These are phyloP conservation scores for Hypoxylon sp. DNA, from an alignment of 2,329 filamentous ascomycete species.

Conservation along the genomic window DNA sequence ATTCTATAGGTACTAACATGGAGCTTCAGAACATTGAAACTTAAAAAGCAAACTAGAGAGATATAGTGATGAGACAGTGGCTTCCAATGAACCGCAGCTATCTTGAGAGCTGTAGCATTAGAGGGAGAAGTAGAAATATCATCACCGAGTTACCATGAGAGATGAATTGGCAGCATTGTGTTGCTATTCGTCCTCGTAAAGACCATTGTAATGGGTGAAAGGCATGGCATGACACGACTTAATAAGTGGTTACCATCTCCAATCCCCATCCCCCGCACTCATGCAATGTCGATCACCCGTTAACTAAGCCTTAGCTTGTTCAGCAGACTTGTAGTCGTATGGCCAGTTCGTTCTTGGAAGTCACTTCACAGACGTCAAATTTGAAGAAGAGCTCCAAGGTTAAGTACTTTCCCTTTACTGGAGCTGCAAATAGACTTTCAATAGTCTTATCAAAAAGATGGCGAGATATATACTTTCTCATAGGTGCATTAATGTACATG, in stretches of 20 bases:
- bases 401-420: not conserved
- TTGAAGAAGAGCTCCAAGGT: not conserved
- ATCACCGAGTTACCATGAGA: not conserved
- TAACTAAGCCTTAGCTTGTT: constrained; percentile 8
- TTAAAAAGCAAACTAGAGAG: not conserved
- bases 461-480: not conserved
- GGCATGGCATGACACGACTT: not conserved
- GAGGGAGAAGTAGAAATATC: constrained; percentile 1
- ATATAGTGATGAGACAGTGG: not conserved
- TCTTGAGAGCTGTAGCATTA: not conserved
- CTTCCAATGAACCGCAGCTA: not conserved
- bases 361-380: constrained; percentile 1
- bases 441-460: not conserved
- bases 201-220: constrained; percentile 16
- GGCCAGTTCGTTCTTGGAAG: constrained; percentile 5
- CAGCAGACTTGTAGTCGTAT: constrained; percentile 1
- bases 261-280: constrained; percentile 29
- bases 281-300: constrained; percentile 39
- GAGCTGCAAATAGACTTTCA: not conserved
- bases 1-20: constrained; percentile 4
- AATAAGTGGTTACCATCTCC: constrained; percentile 14
- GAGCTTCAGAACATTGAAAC: constrained; percentile 1
- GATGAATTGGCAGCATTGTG: constrained; percentile 5
- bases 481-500: not conserved
- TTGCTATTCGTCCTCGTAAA: not conserved